Evolutionary conservation across 2,329 filamentous ascomycete species (phyloP).

Genomic region (Aspergillus calidoustus): DNA sequence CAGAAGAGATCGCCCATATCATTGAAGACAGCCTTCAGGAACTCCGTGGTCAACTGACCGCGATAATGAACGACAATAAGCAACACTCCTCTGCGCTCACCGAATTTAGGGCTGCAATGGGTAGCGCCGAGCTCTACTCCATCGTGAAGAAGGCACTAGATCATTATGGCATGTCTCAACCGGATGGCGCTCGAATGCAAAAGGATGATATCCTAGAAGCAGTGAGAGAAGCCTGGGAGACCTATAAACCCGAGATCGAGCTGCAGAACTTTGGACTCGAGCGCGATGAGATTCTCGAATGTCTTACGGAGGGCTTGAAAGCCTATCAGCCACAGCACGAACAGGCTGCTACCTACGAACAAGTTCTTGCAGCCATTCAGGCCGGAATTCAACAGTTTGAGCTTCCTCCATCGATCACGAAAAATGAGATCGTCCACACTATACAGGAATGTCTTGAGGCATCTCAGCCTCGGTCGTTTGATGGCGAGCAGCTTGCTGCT

Average conservation of each 20-base stretch:
- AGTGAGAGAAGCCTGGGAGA: conserved; percentile 89
- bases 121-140: conserved; percentile 84
- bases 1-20: conserved; percentile 74
- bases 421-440: conserved; percentile 81
- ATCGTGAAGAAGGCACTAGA: conserved; percentile 76
- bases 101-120: conserved; percentile 67
- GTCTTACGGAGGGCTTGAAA: conserved; percentile 82
- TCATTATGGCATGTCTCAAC: conserved; percentile 62
- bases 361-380: conserved; percentile 84
- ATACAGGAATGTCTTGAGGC: conserved; percentile 87
- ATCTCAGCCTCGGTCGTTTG: conserved; percentile 55
- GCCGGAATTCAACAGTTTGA: conserved; percentile 83
- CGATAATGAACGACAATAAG: conserved; percentile 75
- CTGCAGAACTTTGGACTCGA: conserved; percentile 89
- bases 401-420: conserved; percentile 69
- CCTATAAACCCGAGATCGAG: conserved; percentile 91
- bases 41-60: conserved; percentile 82
- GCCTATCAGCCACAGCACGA: conserved; percentile 65
- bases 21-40: conserved; percentile 80
- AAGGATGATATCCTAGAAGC: conserved; percentile 85
- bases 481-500: conserved; percentile 31
- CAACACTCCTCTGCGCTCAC: conserved; percentile 69
- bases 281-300: conserved; percentile 85
- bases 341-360: conserved; percentile 73
- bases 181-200: conserved; percentile 60